Evolutionary conservation across 495 filamentous ascomycete genomes (phyloP).

Genomic region (Penicillium maclennaniae): DNA sequence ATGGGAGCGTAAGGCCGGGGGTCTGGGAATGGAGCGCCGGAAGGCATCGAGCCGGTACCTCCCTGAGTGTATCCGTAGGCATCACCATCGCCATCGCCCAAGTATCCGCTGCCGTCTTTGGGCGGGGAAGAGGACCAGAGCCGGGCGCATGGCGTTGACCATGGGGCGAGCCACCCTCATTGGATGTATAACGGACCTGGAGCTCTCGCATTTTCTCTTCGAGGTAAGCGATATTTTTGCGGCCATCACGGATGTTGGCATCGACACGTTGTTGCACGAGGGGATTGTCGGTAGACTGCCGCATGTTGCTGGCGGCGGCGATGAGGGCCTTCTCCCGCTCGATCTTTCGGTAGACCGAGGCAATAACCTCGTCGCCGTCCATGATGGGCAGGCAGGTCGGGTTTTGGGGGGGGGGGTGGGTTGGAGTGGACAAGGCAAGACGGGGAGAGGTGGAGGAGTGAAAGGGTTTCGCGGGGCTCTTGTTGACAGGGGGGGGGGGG

Average conservation of each 20-base stretch:
- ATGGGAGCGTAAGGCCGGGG: constrained; percentile 63
- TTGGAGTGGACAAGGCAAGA: not conserved
- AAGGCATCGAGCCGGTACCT: constrained; percentile 71
- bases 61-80: constrained; percentile 53
- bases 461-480: constrained; percentile 38
- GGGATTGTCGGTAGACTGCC: constrained; percentile 90
- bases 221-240: constrained; percentile 88
- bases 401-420: not conserved
- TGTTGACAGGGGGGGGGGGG: constrained; percentile 40
- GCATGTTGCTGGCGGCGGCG: constrained; percentile 89
- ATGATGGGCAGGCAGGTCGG: constrained; percentile 33
- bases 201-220: constrained; percentile 86
- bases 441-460: constrained; percentile 4
- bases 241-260: constrained; percentile 86
- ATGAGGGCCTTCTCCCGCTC: constrained; percentile 95
- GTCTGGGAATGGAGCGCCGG: constrained; percentile 74
- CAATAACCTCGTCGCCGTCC: constrained; percentile 70
- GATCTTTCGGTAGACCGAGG: constrained; percentile 93
- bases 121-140: constrained; percentile 56
- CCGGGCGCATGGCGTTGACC: constrained; percentile 32
- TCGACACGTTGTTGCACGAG: constrained; percentile 84
- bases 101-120: constrained; percentile 58
- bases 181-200: constrained; percentile 67
- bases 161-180: constrained; percentile 44
- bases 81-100: constrained; percentile 39